phyloP scores from a whole-genome alignment of 306 rosid species.

The Cotoneaster glaucophyllus region DNA sequence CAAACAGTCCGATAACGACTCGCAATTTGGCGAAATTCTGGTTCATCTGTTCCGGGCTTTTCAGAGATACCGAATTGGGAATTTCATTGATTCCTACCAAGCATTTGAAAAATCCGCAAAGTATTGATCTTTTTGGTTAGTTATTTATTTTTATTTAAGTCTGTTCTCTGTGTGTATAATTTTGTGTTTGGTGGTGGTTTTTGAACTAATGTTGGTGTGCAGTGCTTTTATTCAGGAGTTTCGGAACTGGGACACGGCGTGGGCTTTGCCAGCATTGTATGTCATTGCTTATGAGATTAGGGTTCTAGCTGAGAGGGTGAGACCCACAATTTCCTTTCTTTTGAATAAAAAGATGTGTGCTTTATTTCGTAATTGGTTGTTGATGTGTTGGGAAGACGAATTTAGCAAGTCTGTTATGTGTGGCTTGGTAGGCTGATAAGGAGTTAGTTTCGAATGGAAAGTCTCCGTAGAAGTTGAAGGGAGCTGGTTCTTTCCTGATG shows the following conservation, averaged over 20 bases:
- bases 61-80: slow-evolving; percentile 45
- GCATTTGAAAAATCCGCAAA: slow-evolving; percentile 80
- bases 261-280: slow-evolving; percentile 86
- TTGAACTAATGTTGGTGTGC: slow-evolving; percentile 24
- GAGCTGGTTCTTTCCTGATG: slow-evolving; percentile 95
- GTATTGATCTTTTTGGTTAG: slow-evolving; percentile 18
- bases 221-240: slow-evolving; percentile 95
- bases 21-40: slow-evolving; percentile 55
- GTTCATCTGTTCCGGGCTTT: slow-evolving; percentile 71
- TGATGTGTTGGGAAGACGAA: background rate
- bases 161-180: background rate
- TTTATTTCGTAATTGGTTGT: background rate
- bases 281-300: slow-evolving; percentile 76
- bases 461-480: slow-evolving; percentile 89
- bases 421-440: slow-evolving; percentile 55
- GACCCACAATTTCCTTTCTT: background rate
- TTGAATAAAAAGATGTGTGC: background rate
- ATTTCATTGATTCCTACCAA: slow-evolving; percentile 59
- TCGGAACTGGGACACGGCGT: slow-evolving; percentile 91
- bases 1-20: slow-evolving; percentile 58
- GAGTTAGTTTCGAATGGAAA: slow-evolving; percentile 72
- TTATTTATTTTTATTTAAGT: background rate
- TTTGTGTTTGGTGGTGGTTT: background rate
- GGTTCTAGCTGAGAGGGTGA: slow-evolving; percentile 89
- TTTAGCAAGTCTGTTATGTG: background rate